Evolutionary conservation across 2,329 filamentous ascomycete species (phyloP).

Genomic region (Trichoderma sp.): DNA sequence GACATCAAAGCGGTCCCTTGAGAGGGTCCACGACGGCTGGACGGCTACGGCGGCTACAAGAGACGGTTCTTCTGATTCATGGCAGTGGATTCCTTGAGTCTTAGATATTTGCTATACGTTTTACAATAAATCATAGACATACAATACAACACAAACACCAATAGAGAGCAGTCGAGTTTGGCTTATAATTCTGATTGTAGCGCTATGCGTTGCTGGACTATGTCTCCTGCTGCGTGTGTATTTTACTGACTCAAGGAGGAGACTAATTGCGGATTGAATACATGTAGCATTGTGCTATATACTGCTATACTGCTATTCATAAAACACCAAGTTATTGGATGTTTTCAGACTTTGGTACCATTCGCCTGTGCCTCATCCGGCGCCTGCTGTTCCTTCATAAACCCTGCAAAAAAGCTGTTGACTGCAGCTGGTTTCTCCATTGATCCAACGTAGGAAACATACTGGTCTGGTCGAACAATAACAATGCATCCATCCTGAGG

Average conservation of each 20-base stretch:
- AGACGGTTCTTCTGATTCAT: not conserved
- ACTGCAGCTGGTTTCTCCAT: not conserved
- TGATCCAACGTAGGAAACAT: not conserved
- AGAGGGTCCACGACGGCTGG: not conserved
- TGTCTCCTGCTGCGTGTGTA: not conserved
- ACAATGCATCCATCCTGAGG: not conserved
- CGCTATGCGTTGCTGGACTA: not conserved
- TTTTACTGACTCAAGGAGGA: not conserved
- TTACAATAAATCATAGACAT: not conserved
- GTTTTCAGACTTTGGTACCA: not conserved
- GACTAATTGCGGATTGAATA: not conserved
- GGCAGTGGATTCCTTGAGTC: not conserved
- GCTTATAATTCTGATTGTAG: not conserved
- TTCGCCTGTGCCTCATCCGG: not conserved
- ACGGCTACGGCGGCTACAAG: not conserved
- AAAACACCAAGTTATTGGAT: not conserved
- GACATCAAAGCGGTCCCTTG: not conserved
- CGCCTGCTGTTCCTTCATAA: not conserved
- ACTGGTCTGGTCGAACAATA: not conserved
- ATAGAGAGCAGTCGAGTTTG: not conserved
- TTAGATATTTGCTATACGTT: fast-evolving
- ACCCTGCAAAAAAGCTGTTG: not conserved
- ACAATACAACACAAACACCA: not conserved
- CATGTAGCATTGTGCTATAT: not conserved
- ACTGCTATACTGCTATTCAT: not conserved